Conservation (phyloP, 2,329 filamentous ascomycete genomes). For the Ceratocystis eucalypticola region DNA sequence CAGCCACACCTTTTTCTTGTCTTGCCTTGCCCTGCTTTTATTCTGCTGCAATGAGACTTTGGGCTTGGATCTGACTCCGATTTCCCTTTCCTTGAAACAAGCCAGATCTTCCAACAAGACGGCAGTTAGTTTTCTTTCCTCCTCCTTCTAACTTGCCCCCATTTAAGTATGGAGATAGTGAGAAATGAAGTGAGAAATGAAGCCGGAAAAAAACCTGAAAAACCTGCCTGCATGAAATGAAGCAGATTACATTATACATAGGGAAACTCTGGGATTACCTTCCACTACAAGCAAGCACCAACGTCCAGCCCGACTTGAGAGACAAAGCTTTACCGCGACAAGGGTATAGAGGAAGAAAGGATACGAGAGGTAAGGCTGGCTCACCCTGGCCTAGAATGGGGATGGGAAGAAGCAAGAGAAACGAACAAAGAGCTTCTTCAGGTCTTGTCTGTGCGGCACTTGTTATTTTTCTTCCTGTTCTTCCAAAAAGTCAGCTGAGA, state of each 20-base stretch:
- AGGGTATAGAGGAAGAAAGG: not conserved
- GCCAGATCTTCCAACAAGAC: not conserved
- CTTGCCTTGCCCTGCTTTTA: not conserved
- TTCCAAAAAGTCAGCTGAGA: not conserved
- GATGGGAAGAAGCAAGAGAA: not conserved
- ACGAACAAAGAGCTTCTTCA: not conserved
- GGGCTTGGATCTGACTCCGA: not conserved
- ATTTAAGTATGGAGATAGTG: not conserved
- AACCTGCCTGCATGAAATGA: not conserved
- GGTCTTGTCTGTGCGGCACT: not conserved
- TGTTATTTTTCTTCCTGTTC: not conserved
- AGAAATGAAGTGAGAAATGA: not conserved
- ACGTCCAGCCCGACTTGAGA: not conserved
- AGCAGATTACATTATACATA: not conserved
- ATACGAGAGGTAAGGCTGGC: not conserved
- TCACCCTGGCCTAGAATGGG: too few relatives aligned
- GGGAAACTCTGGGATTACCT: too few relatives aligned
- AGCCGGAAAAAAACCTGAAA: not conserved
- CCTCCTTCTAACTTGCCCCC: not conserved
- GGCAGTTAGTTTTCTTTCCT: conserved; percentile 1
- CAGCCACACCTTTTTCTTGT: not conserved
- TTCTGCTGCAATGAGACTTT: not conserved
- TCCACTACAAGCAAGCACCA: too few relatives aligned
- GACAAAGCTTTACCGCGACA: not conserved
- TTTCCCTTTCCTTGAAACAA: not conserved